phyloP scores from a whole-genome alignment of 768 basidiomycete species.

The Obba rivulosa region DNA sequence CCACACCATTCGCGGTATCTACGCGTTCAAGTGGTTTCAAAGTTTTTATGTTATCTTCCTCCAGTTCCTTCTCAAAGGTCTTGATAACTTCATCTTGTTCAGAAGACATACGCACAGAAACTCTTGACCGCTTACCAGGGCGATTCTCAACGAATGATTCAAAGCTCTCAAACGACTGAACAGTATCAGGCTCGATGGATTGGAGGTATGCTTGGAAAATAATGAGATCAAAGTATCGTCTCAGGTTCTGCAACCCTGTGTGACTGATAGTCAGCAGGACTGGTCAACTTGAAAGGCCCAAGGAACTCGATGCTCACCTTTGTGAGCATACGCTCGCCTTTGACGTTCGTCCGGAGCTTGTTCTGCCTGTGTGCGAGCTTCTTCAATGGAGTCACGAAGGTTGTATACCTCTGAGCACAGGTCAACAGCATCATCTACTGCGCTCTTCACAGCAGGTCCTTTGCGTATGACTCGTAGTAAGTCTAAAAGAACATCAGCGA shows the following conservation, averaged over 20 bases:
- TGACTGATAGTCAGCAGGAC: background rate
- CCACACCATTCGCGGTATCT: slow-evolving; percentile 59
- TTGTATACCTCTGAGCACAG: slow-evolving; percentile 81
- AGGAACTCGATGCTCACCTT: slow-evolving; percentile 48
- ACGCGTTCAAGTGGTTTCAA: slow-evolving; percentile 79
- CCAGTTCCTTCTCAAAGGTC: slow-evolving; percentile 90
- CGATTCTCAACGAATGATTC: slow-evolving; percentile 78
- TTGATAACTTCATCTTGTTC: slow-evolving; percentile 64
- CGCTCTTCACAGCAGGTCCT: slow-evolving; percentile 79
- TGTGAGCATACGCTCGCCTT: slow-evolving; percentile 60
- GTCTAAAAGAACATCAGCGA: slow-evolving; percentile 37
- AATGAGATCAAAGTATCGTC: slow-evolving; percentile 81
- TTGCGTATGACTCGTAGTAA: slow-evolving; percentile 81
- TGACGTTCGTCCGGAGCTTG: slow-evolving; percentile 68
- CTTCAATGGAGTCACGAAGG: slow-evolving; percentile 85
- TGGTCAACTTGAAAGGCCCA: no score
- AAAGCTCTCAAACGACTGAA: slow-evolving; percentile 67
- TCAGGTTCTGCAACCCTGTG: slow-evolving; percentile 71
- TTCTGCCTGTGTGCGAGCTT: slow-evolving; percentile 70
- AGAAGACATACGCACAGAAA: background rate
- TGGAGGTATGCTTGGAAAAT: slow-evolving; percentile 89
- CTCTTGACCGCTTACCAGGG: slow-evolving; percentile 52
- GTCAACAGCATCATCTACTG: slow-evolving; percentile 86
- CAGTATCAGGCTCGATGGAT: slow-evolving; percentile 74
- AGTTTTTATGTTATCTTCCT: slow-evolving; percentile 69